phyloP scores from a whole-genome alignment of 202 grass and related monocot species.

The Zizania palustris region DNA sequence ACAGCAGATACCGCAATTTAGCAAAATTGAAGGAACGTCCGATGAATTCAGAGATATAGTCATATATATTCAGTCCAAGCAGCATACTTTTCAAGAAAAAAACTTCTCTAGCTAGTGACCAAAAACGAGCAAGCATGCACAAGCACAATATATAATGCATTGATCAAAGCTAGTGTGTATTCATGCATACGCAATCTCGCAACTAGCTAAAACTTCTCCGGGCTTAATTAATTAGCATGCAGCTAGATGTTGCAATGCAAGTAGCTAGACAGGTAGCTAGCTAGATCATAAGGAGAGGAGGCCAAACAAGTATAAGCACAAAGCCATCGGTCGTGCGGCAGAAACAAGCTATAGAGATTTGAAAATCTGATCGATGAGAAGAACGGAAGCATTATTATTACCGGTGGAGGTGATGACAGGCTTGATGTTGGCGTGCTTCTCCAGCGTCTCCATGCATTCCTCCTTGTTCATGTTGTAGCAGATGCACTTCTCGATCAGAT shows the following conservation, averaged over 20 bases:
- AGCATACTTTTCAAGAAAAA: not conserved
- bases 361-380: not conserved
- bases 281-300: not conserved
- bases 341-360: not conserved
- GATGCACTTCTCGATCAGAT: constrained; percentile 98
- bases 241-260: not conserved
- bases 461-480: constrained; percentile 84
- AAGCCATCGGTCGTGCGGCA: not conserved
- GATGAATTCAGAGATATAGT: not conserved
- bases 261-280: no score
- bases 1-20: not conserved
- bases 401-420: constrained; percentile 94
- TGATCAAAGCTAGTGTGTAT: not conserved
- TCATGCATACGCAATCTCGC: not conserved
- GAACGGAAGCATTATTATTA: constrained; percentile 30
- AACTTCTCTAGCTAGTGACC: not conserved
- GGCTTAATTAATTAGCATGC: not conserved
- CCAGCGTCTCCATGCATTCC: constrained; percentile 80
- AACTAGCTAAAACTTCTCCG: not conserved
- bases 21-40: not conserved
- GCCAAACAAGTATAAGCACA: not conserved
- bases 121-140: not conserved
- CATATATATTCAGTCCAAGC: no score
- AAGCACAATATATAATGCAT: not conserved
- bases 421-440: constrained; percentile 89